Evolutionary conservation across 768 basidiomycete genomes (phyloP).

Genomic region (Amanita thiersii): DNA sequence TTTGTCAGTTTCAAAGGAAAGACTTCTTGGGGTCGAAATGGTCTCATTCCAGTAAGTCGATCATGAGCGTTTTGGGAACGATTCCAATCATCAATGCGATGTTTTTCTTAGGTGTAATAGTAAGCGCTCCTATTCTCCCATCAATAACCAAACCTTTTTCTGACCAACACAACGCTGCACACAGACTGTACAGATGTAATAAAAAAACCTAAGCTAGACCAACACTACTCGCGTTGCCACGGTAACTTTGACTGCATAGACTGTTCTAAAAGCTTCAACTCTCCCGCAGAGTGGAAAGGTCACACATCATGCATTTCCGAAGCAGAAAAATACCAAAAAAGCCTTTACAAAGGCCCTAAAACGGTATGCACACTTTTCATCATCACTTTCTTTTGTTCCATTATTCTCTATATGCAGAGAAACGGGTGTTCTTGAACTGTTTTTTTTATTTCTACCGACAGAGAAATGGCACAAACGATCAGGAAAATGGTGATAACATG

Average conservation of each 20-base stretch:
- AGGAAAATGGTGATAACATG: no score
- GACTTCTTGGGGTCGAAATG: no score
- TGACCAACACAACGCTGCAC: no score
- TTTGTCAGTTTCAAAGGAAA: no score
- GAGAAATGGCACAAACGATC: no score
- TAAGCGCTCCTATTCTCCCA: constrained; percentile 21
- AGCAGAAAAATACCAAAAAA: constrained; percentile 90
- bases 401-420: constrained; percentile 3
- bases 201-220: constrained; percentile 90
- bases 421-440: not conserved
- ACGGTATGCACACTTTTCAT: constrained; percentile 21
- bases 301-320: constrained; percentile 85
- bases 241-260: constrained; percentile 78
- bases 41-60: constrained; percentile 65
- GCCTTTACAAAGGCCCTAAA: constrained; percentile 76
- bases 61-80: no score
- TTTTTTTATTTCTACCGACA: not conserved
- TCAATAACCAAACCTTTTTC: not conserved
- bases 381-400: not conserved
- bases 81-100: not conserved
- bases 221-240: constrained; percentile 57
- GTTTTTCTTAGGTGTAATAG: constrained; percentile 55
- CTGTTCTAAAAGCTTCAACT: constrained; percentile 77
- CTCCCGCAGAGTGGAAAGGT: constrained; percentile 68
- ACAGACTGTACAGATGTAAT: constrained; percentile 81